Percentiles rank a stretch among this genome's conserved stretches.
Conservation (phyloP, 1,284 basidiomycete genomes). For the Microbotryum lychnidis-dioicae region DNA sequence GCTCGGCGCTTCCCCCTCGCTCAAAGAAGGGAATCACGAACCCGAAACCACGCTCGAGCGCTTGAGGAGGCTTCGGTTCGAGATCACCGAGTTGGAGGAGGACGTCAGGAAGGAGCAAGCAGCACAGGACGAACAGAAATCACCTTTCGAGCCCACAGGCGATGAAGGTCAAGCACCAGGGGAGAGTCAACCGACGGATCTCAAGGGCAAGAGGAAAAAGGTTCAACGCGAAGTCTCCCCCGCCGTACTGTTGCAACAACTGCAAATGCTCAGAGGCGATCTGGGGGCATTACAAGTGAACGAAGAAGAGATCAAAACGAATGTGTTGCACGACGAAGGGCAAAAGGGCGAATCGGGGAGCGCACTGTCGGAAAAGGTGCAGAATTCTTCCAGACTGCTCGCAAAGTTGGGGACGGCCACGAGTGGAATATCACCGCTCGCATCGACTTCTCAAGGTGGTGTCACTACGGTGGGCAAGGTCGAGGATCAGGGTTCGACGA, state of each 20-base stretch:
- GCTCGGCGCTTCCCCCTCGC: slow-evolving; percentile 2
- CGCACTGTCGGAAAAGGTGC: background rate
- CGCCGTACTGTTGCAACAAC: slow-evolving; percentile 30
- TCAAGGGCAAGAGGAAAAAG: slow-evolving; percentile 25
- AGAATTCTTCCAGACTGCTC: background rate
- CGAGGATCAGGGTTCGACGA: background rate
- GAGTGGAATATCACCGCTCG: background rate
- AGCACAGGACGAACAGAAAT: slow-evolving; percentile 1
- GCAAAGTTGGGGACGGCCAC: slow-evolving; percentile 5
- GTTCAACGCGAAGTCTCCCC: slow-evolving; percentile 32
- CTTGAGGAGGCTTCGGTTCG: slow-evolving; percentile 43
- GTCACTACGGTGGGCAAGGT: background rate
- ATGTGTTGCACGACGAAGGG: slow-evolving; percentile 12
- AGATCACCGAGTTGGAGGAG: slow-evolving; percentile 45
- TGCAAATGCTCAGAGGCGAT: slow-evolving; percentile 27
- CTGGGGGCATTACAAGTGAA: slow-evolving; percentile 6
- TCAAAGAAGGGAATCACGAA: background rate
- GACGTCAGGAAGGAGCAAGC: slow-evolving; percentile 35
- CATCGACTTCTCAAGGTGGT: background rate
- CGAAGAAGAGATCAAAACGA: background rate
- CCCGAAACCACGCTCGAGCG: slow-evolving; percentile 42
- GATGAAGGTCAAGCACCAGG: slow-evolving; percentile 27
- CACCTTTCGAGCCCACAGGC: background rate
- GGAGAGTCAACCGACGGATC: slow-evolving; percentile 26
- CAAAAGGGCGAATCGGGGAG: slow-evolving; percentile 9